Evolutionary conservation across 2,329 filamentous ascomycete genomes (phyloP), one percentile per base, ranked within the genome.

Genomic region (Penicillium crustosum): DNA sequence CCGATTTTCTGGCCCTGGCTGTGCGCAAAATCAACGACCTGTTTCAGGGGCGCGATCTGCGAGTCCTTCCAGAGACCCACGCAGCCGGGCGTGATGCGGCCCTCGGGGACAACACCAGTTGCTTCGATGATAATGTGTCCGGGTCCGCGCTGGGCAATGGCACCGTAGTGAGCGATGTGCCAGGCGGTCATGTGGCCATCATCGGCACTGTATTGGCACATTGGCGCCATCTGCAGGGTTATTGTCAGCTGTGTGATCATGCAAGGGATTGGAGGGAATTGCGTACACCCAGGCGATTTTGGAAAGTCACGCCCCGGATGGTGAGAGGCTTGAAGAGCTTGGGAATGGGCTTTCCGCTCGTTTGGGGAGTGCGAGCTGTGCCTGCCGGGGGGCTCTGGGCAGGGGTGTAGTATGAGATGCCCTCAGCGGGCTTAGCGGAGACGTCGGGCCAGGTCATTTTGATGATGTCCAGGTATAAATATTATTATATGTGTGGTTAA

Each of bases 81-180:
- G 38, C 69, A 68, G 41, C 66, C 61, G 1, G 92, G 91, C 0
- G 89, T 89, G 77, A 96, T 96, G 53, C 93, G 85, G 38, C 92
- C 92, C 66, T 93, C 87, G 13, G 90, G 78, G 4, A 84, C 79
- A 0, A 96, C 89, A 38, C 86, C 81, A 0, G 90, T 92, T 33
- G 92, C 91, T 78, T 96, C 93, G 57, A 93, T 81, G 56, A 93
- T 84, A 55, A 88, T 80, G 25, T 96, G 79, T 4, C 85, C 89
- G 0, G 89, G 88, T n/a, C 93, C 93, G 59, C 89, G 86, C 59
- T 88, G 81, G 35, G 90, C 83, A 66, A 92, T 92, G 60, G 90
- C 87, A 55, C 92, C 90, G 27, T 93, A 82, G 70, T 96, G 92
- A 21, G 91, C 87, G 39, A 94, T 78, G 74, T 96, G 91, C 84